These are phyloP conservation scores for Tremella mesenterica DNA, from an alignment of 768 basidiomycete genomes.

Conservation along the genomic window DNA sequence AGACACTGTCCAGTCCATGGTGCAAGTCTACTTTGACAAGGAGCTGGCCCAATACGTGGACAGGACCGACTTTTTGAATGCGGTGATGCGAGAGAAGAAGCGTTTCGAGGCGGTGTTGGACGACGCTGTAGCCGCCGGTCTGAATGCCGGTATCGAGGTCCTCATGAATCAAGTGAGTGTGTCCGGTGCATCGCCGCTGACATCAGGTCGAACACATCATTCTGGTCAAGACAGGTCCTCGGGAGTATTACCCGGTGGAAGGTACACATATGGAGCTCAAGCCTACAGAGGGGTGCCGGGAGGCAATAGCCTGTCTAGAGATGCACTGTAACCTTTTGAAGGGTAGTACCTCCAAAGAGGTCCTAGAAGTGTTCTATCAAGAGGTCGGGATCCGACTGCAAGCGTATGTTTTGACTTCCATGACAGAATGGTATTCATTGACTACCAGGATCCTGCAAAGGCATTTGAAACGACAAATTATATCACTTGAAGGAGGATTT, in stretches of 20 bases:
- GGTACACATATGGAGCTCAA: constrained; percentile 69
- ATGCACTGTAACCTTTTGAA: constrained; percentile 83
- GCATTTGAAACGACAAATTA: constrained; percentile 94
- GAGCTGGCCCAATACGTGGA: constrained; percentile 85
- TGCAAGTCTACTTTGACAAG: constrained; percentile 97
- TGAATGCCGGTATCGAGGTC: constrained; percentile 92
- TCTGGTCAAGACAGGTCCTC: constrained; percentile 64
- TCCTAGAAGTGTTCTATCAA: constrained; percentile 94
- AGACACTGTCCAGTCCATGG: constrained; percentile 94
- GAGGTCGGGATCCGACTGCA: constrained; percentile 88
- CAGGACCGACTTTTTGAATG: constrained; percentile 83
- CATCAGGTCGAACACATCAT: constrained; percentile 86
- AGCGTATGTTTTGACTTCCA: constrained; percentile 51
- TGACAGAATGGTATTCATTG: background rate
- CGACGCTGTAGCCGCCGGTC: constrained; percentile 81
- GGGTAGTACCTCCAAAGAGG: constrained; percentile 90
- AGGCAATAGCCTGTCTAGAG: constrained; percentile 79
- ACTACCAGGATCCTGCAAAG: constrained; percentile 74
- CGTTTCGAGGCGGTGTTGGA: constrained; percentile 85
- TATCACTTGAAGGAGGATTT: constrained; percentile 86
- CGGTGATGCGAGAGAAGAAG: constrained; percentile 92
- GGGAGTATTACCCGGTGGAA: constrained; percentile 85
- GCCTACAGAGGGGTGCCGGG: constrained; percentile 77
- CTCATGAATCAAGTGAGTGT: constrained; percentile 77
- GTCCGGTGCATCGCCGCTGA: background rate